Evolutionary conservation across 2,329 filamentous ascomycete species (phyloP), one percentile per base, ranked within the genome.

Genomic region (Aquanectria penicillioides): DNA sequence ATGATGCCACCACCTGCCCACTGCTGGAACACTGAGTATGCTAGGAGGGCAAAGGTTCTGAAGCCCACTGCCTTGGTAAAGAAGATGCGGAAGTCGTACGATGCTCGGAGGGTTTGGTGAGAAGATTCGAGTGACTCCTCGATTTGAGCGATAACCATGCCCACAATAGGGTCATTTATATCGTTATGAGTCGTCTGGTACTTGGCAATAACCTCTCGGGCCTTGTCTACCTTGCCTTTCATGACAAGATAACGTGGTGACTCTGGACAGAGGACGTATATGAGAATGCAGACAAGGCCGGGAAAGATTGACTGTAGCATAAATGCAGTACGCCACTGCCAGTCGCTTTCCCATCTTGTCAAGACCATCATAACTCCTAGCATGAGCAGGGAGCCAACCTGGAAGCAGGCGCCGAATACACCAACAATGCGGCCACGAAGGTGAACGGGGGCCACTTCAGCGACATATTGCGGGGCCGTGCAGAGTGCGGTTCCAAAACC

Each of bases 301-400:
- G 66, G 65, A 48, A 68, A 68, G 17, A 57, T 51, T 6, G 65
- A 51, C 15, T 68, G 66, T 13, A 68, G 59, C 8, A 68, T 57
- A 11, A 68, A 68, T 0, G 66, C 66, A 1, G 54, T 55, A 23
- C 65, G 40, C 66, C 66, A 68, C 28, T 64, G 65, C 65, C 63
- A 67, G 15, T 68, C 58, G 17, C 61, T 68, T 4, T 66, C 57
- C 66, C 65, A 68, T 7, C 59, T 43, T 0, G 65, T 68, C 13
- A 68, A 62, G 1, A 52, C 65, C 66, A 68, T 68, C 65, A 68
- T 67, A 6, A 68, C 61, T 2, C 65, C 66, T 3, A 68, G 56
- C 36, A 68, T 64, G 3, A 61, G 10, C 6, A 68, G 37, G 0
- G 65, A 68, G 2, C 66, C 65, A 13, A 66, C 65, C n/a, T 68